Conservation (phyloP, 208 protist genomes). For the Crithidia acanthocephali region DNA sequence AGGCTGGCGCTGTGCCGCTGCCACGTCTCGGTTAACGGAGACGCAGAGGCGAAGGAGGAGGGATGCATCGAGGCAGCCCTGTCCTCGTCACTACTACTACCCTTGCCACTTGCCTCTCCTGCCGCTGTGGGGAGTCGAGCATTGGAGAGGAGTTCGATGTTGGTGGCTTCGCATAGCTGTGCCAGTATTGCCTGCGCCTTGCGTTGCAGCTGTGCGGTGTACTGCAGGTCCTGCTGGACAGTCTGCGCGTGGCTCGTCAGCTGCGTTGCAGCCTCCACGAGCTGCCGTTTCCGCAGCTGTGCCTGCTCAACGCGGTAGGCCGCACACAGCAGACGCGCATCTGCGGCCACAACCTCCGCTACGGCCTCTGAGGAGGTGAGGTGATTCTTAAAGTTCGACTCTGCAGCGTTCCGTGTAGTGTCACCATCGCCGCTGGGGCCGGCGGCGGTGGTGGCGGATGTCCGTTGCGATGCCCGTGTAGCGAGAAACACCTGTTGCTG, state of each 20-base stretch:
- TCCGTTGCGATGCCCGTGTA: background rate
- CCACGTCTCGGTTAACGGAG: slow-evolving; percentile 2
- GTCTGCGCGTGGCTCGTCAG: slow-evolving; percentile 6
- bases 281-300: slow-evolving; percentile 14
- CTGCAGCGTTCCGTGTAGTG: no score
- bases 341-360: background rate
- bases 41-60: background rate
- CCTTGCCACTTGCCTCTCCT: no score
- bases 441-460: background rate
- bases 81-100: background rate
- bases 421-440: background rate
- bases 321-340: slow-evolving; percentile 17
- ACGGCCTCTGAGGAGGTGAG: slow-evolving; percentile 2
- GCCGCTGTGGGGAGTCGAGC: background rate
- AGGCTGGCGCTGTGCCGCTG: slow-evolving; percentile 18
- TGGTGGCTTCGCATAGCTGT: background rate
- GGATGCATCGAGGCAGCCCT: no score
- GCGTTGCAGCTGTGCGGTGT: background rate
- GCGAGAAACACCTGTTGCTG: slow-evolving; percentile 32
- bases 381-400: no score
- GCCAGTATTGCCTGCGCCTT: background rate
- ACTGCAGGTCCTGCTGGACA: background rate
- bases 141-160: background rate
- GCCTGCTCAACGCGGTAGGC: slow-evolving; percentile 23
- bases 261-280: background rate